Conservation (phyloP, 2,329 filamentous ascomycete species). For the Pseudopithomyces chartarum region DNA sequence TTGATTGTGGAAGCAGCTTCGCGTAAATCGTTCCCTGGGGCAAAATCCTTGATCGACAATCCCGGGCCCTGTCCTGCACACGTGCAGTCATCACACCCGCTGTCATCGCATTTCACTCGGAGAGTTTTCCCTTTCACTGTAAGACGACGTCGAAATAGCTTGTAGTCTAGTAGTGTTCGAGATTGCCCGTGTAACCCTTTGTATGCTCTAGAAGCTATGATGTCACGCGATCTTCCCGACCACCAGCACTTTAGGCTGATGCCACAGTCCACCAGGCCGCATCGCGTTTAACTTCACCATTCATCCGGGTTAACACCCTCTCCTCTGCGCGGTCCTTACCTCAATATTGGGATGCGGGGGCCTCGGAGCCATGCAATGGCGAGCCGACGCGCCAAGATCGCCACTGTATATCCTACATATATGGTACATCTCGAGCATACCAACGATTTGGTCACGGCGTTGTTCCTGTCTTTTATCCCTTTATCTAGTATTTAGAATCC, state of each 20-base stretch:
- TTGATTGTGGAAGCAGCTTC: neutral
- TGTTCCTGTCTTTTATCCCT: neutral
- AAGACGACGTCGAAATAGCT: too few relatives aligned
- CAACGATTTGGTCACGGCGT: conserved; percentile 12
- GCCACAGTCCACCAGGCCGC: conserved; percentile 12
- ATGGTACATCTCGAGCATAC: conserved; percentile 12
- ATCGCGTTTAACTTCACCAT: conserved; percentile 15
- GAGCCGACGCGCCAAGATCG: neutral
- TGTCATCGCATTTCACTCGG: neutral
- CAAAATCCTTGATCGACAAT: neutral
- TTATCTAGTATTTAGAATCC: neutral
- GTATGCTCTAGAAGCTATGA: too few relatives aligned
- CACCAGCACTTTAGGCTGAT: conserved; percentile 35
- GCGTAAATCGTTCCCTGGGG: neutral
- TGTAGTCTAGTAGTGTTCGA: too few relatives aligned
- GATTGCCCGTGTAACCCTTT: too few relatives aligned
- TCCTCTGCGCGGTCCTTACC: conserved; percentile 14
- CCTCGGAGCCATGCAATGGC: conserved; percentile 16
- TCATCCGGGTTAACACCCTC: conserved; percentile 12
- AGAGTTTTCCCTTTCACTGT: neutral
- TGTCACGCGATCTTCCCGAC: neutral
- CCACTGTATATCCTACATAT: conserved; percentile 14
- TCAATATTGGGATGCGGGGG: conserved; percentile 15
- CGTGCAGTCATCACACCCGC: neutral
- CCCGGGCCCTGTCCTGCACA: neutral